A percentile compares a stretch with the other conserved stretches of the same genome.
These are phyloP conservation scores for Pulveroboletus frians DNA, from an alignment of 768 basidiomycete genomes.

Conservation along the genomic window DNA sequence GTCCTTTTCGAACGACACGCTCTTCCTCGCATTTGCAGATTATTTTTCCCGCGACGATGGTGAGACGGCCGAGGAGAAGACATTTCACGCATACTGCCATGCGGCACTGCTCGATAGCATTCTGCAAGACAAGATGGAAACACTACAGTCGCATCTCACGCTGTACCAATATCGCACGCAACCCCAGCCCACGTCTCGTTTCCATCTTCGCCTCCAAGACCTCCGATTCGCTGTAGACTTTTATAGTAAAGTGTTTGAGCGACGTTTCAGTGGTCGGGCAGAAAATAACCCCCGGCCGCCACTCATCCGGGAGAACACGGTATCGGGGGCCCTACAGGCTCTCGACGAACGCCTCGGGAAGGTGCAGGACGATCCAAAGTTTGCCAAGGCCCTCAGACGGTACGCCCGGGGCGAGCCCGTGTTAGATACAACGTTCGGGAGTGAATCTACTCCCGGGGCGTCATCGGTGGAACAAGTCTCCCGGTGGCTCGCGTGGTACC, in stretches of 20 bases:
- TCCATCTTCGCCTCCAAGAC: constrained; percentile 67
- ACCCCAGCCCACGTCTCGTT: constrained; percentile 52
- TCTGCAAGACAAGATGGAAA: constrained; percentile 82
- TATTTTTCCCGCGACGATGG: constrained; percentile 63
- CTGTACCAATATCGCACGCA: constrained; percentile 65
- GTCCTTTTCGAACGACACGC: constrained; percentile 76
- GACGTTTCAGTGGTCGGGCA: constrained; percentile 65
- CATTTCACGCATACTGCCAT: constrained; percentile 69
- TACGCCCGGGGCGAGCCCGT: constrained; percentile 55
- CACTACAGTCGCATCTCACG: constrained; percentile 68
- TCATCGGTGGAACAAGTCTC: constrained; percentile 17
- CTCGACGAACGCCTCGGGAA: constrained; percentile 54
- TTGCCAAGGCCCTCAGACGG: constrained; percentile 35
- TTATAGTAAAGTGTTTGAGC: constrained; percentile 68
- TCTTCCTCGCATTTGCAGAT: constrained; percentile 79
- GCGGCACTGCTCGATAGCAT: constrained; percentile 81
- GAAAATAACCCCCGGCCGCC: constrained; percentile 64
- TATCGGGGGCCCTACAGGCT: constrained; percentile 59
- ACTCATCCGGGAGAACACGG: constrained; percentile 66
- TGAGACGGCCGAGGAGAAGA: constrained; percentile 51
- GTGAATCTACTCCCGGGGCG: constrained; percentile 8
- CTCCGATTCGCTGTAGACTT: constrained; percentile 72
- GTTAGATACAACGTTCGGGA: constrained; percentile 16
- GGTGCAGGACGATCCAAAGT: constrained; percentile 26
- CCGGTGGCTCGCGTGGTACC: constrained; percentile 62